Evolutionary conservation across 305 asterid species (phyloP), one percentile per base, ranked within the genome.

Genomic region (Stenogyne calaminthoides): DNA sequence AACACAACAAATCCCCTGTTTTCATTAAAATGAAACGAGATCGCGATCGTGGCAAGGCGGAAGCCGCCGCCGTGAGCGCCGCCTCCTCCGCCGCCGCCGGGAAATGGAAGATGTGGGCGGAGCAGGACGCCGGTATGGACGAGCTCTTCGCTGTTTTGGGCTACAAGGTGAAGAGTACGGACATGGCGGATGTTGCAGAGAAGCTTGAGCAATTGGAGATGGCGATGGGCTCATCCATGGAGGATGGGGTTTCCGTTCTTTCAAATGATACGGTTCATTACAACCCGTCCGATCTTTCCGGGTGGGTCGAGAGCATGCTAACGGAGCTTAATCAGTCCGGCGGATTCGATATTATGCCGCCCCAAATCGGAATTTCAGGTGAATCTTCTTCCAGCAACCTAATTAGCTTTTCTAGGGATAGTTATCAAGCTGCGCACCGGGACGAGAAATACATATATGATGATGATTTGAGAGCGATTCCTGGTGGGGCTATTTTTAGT

Each of bases 101-200:
- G 4, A 87, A 85, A 64, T 22, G 67, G 0, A 88, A 85, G 90
- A 76, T 76, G 80, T 90, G 91, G 89, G 76, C 77, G 47, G 86
- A 86, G 76, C 80, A 87, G 29, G 97, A 87, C 34, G 84, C 88
- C 6, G 97, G 95, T 6, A 87, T 83, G 91, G 97, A 91, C 68
- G 97, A 91, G 78, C 89, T 88, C 0, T 78, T 91, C 18, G 97
- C 91, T 0, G 92, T 84, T 16, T 51, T 91, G 71, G 97, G 97
- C 0, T 91, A 91, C 81, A 91, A 91, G 9, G 89, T 91, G 2
- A 89, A 84, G 83, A 80, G 90, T 0, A 84, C 97, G 1, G 97
- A 90, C 67, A 88, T 92, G 96, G 91, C 91, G 20, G 92, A 86
- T 15, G 96, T 92, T 4, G 98, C 97, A 0, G 85, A 84, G 57